phyloP scores from a whole-genome alignment of 73 alveolate genomes.

The Paramecium octaurelia region DNA sequence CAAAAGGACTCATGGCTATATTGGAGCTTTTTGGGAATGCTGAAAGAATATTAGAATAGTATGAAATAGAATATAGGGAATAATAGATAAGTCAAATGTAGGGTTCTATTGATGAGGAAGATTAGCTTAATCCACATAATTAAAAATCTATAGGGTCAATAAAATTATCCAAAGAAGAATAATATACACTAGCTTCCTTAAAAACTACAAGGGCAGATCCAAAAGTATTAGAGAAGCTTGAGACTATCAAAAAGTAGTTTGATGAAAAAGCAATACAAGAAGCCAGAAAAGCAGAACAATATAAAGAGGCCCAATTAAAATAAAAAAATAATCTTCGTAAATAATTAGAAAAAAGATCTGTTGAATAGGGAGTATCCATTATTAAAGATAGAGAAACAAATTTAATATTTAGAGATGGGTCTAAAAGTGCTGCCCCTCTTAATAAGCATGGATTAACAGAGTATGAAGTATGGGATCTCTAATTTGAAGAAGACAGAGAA shows the following conservation, averaged over 20 bases:
- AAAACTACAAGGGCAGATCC: conserved; percentile 71
- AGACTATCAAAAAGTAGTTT: conserved; percentile 51
- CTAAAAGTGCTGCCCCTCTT: conserved; percentile 36
- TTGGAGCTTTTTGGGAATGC: conserved; percentile 82
- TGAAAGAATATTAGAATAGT: conserved; percentile 57
- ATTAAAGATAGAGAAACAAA: conserved; percentile 61
- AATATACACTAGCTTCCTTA: conserved; percentile 58
- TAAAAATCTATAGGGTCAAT: background rate
- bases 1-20: conserved; percentile 74
- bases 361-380: conserved; percentile 57
- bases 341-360: conserved; percentile 70
- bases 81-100: conserved; percentile 20
- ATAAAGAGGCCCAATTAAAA: conserved; percentile 45
- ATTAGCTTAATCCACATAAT: background rate
- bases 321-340: conserved; percentile 54
- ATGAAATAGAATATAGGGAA: conserved; percentile 57
- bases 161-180: background rate
- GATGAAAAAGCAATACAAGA: conserved; percentile 63
- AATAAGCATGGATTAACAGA: conserved; percentile 59
- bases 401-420: conserved; percentile 61
- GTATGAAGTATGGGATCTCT: conserved; percentile 62
- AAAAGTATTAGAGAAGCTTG: conserved; percentile 58
- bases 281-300: conserved; percentile 25
- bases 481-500: conserved; percentile 80
- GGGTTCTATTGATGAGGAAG: conserved; percentile 18